These are phyloP conservation scores for Sporothrix variecibatus DNA, from an alignment of 2,329 filamentous ascomycete species.

Conservation along the genomic window DNA sequence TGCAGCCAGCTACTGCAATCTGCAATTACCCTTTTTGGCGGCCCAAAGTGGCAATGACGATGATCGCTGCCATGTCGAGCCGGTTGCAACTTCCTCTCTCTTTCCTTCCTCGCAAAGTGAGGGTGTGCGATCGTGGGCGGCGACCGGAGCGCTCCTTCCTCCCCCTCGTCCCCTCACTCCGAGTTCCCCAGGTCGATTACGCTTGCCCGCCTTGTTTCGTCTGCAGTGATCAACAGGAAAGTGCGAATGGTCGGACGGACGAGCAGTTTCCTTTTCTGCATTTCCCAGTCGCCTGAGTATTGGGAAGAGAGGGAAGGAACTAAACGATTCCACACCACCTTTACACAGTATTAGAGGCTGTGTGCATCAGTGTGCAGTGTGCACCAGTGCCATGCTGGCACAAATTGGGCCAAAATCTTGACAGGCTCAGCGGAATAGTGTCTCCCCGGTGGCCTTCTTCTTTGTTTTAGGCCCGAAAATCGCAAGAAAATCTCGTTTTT, in stretches of 20 bases:
- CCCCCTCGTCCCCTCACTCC: too few species aligned
- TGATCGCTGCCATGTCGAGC: conserved; percentile 16
- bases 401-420: not conserved
- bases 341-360: not conserved
- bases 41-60: conserved; percentile 11
- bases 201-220: not conserved
- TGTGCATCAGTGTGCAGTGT: not conserved
- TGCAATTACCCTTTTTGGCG: not conserved
- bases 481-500: not conserved
- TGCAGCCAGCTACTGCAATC: not conserved
- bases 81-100: not conserved
- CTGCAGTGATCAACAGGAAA: not conserved
- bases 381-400: not conserved
- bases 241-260: conserved; percentile 7
- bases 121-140: not conserved
- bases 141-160: conserved; percentile 7
- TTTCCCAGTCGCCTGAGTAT: not conserved
- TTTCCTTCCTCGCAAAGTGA: not conserved
- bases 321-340: conserved; percentile 17
- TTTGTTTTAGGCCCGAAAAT: not conserved
- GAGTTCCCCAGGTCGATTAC: not conserved
- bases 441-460: not conserved
- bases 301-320: not conserved
- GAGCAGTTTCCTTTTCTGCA: too few species aligned
- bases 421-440: not conserved